Conservation (phyloP, 257 asterid species). For the Lycium ferocissimum region DNA sequence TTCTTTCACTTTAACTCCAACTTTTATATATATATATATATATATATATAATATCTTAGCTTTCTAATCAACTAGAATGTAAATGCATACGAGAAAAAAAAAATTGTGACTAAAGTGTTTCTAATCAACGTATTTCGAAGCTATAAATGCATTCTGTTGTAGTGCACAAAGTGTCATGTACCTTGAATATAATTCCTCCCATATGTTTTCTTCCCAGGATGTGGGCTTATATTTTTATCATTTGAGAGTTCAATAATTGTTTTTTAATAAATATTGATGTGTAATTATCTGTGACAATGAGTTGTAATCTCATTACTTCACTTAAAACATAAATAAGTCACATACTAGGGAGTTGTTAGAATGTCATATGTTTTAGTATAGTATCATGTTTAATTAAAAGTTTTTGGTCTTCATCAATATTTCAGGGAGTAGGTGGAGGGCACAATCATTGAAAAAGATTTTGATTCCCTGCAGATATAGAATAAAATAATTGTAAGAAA, state of each 20-base stretch:
- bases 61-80: neutral
- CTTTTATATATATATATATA: too few species aligned
- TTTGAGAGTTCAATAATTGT: neutral
- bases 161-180: neutral
- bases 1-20: too few species aligned
- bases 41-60: neutral
- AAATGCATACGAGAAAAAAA: too few species aligned
- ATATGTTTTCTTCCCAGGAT: neutral
- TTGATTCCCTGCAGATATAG: neutral
- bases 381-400: neutral
- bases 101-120: too few species aligned
- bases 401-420: neutral
- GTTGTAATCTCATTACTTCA: neutral
- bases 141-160: too few species aligned
- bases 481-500: neutral
- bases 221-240: neutral
- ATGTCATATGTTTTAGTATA: neutral
- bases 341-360: neutral
- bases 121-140: too few species aligned
- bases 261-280: slow-evolving; percentile 8
- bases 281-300: neutral
- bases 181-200: neutral
- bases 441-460: neutral
- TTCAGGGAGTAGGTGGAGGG: neutral
- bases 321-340: neutral